A percentile compares a stretch with the other conserved stretches of the same genome.
Conservation (phyloP, 2,329 filamentous ascomycete species). For the Mycosphaerella sp. region DNA sequence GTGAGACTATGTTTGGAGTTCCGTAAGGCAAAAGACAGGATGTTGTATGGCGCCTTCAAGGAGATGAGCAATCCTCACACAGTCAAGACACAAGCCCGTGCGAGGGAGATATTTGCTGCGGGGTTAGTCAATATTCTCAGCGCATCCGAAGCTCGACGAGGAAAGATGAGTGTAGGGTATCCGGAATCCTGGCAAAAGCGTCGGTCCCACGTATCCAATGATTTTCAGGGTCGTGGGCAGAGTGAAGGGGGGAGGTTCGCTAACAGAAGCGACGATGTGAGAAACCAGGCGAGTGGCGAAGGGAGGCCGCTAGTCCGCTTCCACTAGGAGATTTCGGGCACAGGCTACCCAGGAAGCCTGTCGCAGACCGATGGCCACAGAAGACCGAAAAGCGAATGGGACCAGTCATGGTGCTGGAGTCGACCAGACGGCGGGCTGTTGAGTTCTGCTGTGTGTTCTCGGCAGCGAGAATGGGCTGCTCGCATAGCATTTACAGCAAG, state of each 20-base stretch:
- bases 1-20: conserved; percentile 33
- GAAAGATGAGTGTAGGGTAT: neutral
- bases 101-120: conserved; percentile 20
- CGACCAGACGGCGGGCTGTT: neutral
- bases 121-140: conserved; percentile 20
- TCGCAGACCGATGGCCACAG: neutral
- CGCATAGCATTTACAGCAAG: neutral
- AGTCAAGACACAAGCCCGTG: conserved; percentile 17
- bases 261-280: conserved; percentile 3
- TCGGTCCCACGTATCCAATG: neutral
- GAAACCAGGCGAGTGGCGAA: neutral
- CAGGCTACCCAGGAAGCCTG: neutral
- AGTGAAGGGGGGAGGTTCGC: neutral
- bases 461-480: neutral
- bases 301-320: neutral
- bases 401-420: neutral
- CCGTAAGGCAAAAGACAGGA: conserved; percentile 32
- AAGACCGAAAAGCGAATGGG: neutral
- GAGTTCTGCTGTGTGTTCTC: neutral
- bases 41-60: conserved; percentile 28
- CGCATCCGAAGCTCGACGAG: neutral
- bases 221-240: neutral
- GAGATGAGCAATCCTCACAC: conserved; percentile 12
- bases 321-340: neutral
- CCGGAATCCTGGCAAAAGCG: neutral